Conservation (phyloP, 768 basidiomycete species). For the Phylloporus rhodoxanthus region DNA sequence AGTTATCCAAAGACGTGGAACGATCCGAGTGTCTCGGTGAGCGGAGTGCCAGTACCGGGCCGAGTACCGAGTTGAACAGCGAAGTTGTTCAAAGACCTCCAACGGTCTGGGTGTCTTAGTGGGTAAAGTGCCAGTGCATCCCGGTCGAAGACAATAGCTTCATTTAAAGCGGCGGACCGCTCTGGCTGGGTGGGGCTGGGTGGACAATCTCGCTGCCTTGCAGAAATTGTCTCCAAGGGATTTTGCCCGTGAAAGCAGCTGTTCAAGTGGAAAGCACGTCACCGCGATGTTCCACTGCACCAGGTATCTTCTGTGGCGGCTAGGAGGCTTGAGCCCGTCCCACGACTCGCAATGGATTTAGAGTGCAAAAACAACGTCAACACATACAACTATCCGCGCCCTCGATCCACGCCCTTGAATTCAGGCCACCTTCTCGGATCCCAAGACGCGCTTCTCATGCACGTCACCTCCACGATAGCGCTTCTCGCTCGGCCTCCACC, state of each 20-base stretch:
- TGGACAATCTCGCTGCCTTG: not conserved
- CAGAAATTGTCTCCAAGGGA: not conserved
- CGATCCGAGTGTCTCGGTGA: not conserved
- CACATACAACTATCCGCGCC: not conserved
- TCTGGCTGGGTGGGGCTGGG: too few relatives aligned
- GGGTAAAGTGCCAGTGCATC: too few relatives aligned
- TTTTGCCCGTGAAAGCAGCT: not conserved
- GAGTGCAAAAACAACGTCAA: not conserved
- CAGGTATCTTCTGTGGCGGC: not conserved
- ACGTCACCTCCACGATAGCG: conserved; percentile 21
- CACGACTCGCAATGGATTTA: too few relatives aligned
- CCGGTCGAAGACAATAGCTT: too few relatives aligned
- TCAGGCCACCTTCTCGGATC: conserved; percentile 13
- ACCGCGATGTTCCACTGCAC: not conserved
- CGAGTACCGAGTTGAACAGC: too few relatives aligned
- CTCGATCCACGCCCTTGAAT: not conserved
- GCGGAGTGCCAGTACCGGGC: too few relatives aligned
- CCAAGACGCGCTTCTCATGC: conserved; percentile 23
- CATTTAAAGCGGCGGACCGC: too few relatives aligned
- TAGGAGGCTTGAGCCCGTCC: too few relatives aligned
- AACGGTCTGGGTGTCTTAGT: too few relatives aligned
- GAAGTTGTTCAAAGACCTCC: too few relatives aligned
- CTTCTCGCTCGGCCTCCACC: conserved; percentile 51
- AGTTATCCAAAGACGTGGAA: conserved; percentile 12
- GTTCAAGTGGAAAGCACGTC: not conserved